A percentile compares a stretch with the other conserved stretches of the same genome.
phyloP scores from a whole-genome alignment of 2,329 filamentous ascomycete genomes.

The Didymella glomerata region DNA sequence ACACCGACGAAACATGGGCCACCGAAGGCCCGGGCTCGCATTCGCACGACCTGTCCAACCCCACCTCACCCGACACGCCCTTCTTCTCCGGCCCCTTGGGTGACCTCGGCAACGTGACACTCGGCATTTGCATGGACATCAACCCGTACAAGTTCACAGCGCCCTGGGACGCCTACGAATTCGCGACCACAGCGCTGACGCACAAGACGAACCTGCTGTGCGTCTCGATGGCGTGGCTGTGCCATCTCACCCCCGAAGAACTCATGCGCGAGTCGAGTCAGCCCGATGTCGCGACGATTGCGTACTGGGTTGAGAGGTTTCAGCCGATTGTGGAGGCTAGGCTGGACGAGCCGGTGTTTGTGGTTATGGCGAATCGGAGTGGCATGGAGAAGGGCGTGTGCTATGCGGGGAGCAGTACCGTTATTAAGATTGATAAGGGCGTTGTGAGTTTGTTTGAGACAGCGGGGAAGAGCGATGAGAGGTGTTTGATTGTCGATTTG shows the following conservation, averaged over 20 bases:
- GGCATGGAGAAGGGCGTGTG: conserved; percentile 71
- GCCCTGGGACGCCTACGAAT: conserved; percentile 67
- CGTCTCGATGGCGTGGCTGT: conserved; percentile 81
- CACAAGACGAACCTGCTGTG: conserved; percentile 69
- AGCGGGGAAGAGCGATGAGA: conserved; percentile 74
- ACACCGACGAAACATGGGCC: conserved; percentile 72
- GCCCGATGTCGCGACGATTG: conserved; percentile 76
- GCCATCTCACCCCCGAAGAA: conserved; percentile 61
- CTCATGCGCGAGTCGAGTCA: conserved; percentile 57
- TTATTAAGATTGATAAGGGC: conserved; percentile 71
- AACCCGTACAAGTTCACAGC: conserved; percentile 70
- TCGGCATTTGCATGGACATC: conserved; percentile 66
- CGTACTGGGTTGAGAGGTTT: conserved; percentile 78
- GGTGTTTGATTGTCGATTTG: conserved; percentile 74
- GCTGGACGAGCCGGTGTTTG: conserved; percentile 63
- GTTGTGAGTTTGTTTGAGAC: conserved; percentile 74
- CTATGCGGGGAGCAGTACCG: conserved; percentile 78
- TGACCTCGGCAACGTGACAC: conserved; percentile 48
- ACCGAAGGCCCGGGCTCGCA: conserved; percentile 55
- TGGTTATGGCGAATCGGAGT: conserved; percentile 75
- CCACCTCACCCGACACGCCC: conserved; percentile 30
- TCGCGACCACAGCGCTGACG: conserved; percentile 65
- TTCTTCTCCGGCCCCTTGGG: conserved; percentile 53
- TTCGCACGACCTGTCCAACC: conserved; percentile 32
- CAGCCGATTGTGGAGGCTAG: conserved; percentile 62